These are phyloP conservation scores for Turritis glabra DNA, from an alignment of 345 rosid species.

Conservation along the genomic window DNA sequence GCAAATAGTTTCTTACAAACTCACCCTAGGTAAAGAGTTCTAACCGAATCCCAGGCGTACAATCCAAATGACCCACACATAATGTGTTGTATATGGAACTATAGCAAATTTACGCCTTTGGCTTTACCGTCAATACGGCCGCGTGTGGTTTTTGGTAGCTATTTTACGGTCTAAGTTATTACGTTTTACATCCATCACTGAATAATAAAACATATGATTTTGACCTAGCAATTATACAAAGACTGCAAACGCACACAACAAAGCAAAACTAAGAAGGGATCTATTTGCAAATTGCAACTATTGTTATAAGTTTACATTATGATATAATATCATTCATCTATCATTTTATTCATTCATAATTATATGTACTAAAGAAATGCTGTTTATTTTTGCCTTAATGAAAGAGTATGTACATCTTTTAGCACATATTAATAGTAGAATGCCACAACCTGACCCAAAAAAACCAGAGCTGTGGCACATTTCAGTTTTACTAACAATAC, in stretches of 20 bases:
- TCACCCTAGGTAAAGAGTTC: not conserved
- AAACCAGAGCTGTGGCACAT: conserved; percentile 26
- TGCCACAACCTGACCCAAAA: conserved; percentile 25
- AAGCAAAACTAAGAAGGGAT: not conserved
- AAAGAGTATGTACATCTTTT: not conserved
- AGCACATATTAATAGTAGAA: not conserved
- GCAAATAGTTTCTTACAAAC: not conserved
- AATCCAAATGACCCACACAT: not conserved
- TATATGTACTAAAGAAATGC: not conserved
- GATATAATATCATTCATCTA: too few relatives aligned
- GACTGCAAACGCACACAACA: not conserved
- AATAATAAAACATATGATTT: not conserved
- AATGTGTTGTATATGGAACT: not conserved
- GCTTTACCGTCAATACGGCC: too few relatives aligned
- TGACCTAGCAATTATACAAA: not conserved
- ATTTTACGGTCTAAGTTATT: not conserved
- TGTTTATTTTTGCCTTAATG: not conserved
- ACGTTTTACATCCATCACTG: not conserved
- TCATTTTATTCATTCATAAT: not conserved
- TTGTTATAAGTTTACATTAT: not conserved
- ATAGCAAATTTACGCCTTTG: not conserved
- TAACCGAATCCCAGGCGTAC: not conserved
- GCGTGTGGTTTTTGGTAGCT: not conserved
- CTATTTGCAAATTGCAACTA: not conserved
- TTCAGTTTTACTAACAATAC: conserved; percentile 8